phyloP scores from a whole-genome alignment of 2,329 filamentous ascomycete genomes.

The Dothideomycetidae sp. region DNA sequence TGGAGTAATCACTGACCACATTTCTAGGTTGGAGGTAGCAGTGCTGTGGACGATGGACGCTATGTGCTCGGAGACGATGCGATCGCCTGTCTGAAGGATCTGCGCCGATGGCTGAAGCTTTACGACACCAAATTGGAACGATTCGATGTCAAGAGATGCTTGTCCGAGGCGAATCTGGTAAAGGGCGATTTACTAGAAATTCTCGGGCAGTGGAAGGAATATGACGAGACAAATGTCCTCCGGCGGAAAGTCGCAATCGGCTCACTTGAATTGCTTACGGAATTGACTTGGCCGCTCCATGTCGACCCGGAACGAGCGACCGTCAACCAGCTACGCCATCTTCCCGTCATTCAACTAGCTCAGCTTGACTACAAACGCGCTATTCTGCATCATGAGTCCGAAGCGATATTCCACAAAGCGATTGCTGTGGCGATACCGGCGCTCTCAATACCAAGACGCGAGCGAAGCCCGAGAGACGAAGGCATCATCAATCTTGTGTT shows the following conservation, averaged over 20 bases:
- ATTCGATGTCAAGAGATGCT: constrained; percentile 84
- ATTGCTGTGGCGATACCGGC: constrained; percentile 71
- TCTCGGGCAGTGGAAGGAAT: constrained; percentile 65
- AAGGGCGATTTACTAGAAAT: constrained; percentile 84
- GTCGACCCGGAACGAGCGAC: constrained; percentile 68
- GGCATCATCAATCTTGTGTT: constrained; percentile 83
- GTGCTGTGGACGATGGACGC: constrained; percentile 60
- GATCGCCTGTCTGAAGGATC: constrained; percentile 76
- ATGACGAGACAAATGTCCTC: constrained; percentile 57
- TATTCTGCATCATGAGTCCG: constrained; percentile 69
- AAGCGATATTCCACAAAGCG: constrained; percentile 63
- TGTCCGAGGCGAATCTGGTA: constrained; percentile 85
- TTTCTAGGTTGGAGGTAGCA: constrained; percentile 68
- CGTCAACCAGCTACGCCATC: constrained; percentile 80
- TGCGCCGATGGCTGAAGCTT: constrained; percentile 88
- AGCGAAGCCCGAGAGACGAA: constrained; percentile 67
- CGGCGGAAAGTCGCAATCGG: constrained; percentile 68
- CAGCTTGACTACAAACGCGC: constrained; percentile 83
- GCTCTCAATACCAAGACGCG: constrained; percentile 63
- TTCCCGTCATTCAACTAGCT: constrained; percentile 74
- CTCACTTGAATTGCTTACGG: constrained; percentile 79
- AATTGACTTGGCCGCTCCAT: constrained; percentile 87
- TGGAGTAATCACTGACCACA: constrained; percentile 12
- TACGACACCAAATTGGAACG: constrained; percentile 89
- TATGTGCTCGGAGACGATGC: constrained; percentile 92